Evolutionary conservation across 2,329 filamentous ascomycete species (phyloP).

Genomic region (Talaromyces piceae): DNA sequence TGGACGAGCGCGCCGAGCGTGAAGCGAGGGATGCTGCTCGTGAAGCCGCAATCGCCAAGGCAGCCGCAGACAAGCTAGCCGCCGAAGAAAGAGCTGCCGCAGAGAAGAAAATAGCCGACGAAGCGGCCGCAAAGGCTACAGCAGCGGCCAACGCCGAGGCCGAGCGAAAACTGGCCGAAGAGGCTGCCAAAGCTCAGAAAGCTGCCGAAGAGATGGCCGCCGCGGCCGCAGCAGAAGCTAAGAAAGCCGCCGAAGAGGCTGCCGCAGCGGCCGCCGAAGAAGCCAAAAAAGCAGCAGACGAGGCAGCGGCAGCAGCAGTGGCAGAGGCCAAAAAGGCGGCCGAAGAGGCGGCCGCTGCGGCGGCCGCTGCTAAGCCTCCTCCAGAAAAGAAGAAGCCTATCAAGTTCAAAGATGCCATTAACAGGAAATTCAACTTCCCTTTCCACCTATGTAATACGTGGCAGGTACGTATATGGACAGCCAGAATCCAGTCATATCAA

Average conservation of each 20-base stretch:
- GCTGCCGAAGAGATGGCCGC: slow-evolving; percentile 34
- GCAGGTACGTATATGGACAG: slow-evolving; percentile 51
- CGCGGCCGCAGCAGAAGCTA: slow-evolving; percentile 37
- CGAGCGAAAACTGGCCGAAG: slow-evolving; percentile 32
- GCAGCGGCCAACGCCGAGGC: slow-evolving; percentile 43
- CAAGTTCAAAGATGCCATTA: slow-evolving; percentile 85
- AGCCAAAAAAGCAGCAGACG: slow-evolving; percentile 37
- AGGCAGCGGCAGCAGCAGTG: slow-evolving; percentile 44
- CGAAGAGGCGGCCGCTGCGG: slow-evolving; percentile 25
- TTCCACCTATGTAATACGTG: slow-evolving; percentile 79
- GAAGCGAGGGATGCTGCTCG: slow-evolving; percentile 33
- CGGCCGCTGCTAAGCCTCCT: slow-evolving; percentile 30
- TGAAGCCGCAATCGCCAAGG: slow-evolving; percentile 44
- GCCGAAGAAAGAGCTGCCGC: slow-evolving; percentile 35
- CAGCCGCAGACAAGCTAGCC: slow-evolving; percentile 36
- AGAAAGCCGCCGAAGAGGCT: slow-evolving; percentile 36
- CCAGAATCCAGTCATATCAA: background rate
- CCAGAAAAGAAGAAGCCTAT: slow-evolving; percentile 65
- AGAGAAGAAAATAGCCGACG: slow-evolving; percentile 34
- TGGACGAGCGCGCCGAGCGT: slow-evolving; percentile 37
- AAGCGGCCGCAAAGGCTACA: slow-evolving; percentile 28
- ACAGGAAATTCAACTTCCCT: slow-evolving; percentile 86
- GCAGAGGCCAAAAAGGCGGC: slow-evolving; percentile 29
- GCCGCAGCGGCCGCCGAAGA: slow-evolving; percentile 39
- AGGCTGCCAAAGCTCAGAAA: slow-evolving; percentile 36